Conservation (phyloP, 176 grass and related monocot genomes). For the Hordeum vulgare region MorexV3_pseudomolecules_assembly NC_058522.1:521368125-521368624, state of each 20-base stretch:
- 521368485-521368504: too few relatives aligned
- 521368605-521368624: too few relatives aligned
- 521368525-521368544: too few relatives aligned
- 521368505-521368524: too few relatives aligned
- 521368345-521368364: background rate
- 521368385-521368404: background rate
- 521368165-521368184: too few relatives aligned
- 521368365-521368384: background rate
- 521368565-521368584: too few relatives aligned
- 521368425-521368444: background rate
- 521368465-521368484: too few relatives aligned
- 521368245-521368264: background rate
- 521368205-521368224: background rate
- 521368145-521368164: too few relatives aligned
- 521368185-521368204: background rate
- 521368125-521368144: accelerated
- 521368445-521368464: too few relatives aligned
- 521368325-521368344: background rate
- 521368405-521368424: background rate
- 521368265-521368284: background rate
- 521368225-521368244: background rate
- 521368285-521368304: background rate
- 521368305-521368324: background rate
- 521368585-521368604: too few relatives aligned
- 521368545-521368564: too few relatives aligned